A percentile compares a stretch with the other conserved stretches of the same genome.
Conservation (phyloP, 139 green algal genomes). For the Medakamo hakoo region DNA sequence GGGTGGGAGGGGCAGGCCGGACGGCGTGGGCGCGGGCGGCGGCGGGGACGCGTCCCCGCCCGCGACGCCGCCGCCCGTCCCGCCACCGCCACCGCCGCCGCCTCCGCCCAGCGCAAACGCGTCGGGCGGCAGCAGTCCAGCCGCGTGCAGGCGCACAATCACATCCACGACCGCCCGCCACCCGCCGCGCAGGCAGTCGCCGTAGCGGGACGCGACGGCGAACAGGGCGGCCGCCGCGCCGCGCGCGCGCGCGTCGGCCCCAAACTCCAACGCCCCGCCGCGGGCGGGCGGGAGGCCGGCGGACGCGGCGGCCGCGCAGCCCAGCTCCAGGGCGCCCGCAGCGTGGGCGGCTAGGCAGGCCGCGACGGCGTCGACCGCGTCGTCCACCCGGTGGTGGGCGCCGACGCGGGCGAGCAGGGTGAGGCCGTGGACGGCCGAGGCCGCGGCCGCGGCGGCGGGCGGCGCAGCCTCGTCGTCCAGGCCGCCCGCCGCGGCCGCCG, state of each 20-base stretch:
- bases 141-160: slow-evolving; percentile 60
- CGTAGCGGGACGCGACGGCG: slow-evolving; percentile 52
- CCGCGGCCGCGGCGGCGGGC: slow-evolving; percentile 21
- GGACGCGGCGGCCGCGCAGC: slow-evolving; percentile 21
- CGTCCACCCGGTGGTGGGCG: slow-evolving; percentile 32
- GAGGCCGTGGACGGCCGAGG: slow-evolving; percentile 34
- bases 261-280: slow-evolving; percentile 50
- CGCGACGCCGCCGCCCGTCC: too few species aligned
- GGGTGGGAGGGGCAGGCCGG: slow-evolving; percentile 4
- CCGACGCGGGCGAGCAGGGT: slow-evolving; percentile 32
- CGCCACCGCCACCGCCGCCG: neutral
- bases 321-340: neutral
- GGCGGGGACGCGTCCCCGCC: too few species aligned
- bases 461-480: too few species aligned
- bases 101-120: slow-evolving; percentile 22
- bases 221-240: slow-evolving; percentile 61
- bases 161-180: slow-evolving; percentile 79
- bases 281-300: slow-evolving; percentile 29
- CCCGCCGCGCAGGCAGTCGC: slow-evolving; percentile 57
- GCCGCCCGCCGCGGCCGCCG: too few species aligned
- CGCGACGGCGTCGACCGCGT: slow-evolving; percentile 54
- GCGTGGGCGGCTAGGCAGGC: slow-evolving; percentile 58
- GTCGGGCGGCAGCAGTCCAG: slow-evolving; percentile 46
- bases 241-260: slow-evolving; percentile 42
- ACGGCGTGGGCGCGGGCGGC: too few species aligned